phyloP scores from a whole-genome alignment of 2,329 filamentous ascomycete species.

The Colletotrichum gloeosporioides region DNA sequence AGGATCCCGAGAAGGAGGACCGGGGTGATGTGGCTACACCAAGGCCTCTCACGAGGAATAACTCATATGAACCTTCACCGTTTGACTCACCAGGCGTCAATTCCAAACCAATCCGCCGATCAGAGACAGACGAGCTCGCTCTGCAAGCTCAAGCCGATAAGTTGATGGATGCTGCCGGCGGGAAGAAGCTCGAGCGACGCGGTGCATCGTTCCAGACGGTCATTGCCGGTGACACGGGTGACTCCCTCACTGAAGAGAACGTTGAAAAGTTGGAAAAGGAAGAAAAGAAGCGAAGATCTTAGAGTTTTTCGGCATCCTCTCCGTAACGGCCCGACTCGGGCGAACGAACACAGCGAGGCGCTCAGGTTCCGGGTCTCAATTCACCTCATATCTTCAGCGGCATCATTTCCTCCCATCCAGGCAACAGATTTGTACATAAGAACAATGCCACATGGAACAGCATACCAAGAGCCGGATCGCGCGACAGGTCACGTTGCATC shows the following conservation, averaged over 20 bases:
- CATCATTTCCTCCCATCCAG: background rate
- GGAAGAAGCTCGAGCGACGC: constrained; percentile 33
- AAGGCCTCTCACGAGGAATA: constrained; percentile 41
- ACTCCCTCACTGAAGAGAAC: constrained; percentile 60
- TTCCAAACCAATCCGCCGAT: constrained; percentile 34
- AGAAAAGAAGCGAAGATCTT: constrained; percentile 21
- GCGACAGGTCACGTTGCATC: constrained; percentile 21
- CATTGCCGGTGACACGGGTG: constrained; percentile 43
- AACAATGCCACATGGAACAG: background rate
- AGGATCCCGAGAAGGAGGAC: background rate
- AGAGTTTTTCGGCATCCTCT: background rate
- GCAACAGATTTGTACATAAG: constrained; percentile 4
- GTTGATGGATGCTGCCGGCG: constrained; percentile 51
- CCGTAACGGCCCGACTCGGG: background rate
- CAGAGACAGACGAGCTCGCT: constrained; percentile 45
- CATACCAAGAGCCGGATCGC: background rate
- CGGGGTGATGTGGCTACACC: constrained; percentile 41
- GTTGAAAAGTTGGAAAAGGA: constrained; percentile 51
- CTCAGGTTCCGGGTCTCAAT: background rate
- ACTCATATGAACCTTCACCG: constrained; percentile 44
- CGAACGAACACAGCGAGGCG: background rate
- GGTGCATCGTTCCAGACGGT: constrained; percentile 39
- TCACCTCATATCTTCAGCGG: background rate
- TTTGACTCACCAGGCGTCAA: constrained; percentile 39
- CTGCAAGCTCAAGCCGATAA: constrained; percentile 51